Base-by-base conservation (phyloP, 139 green algal species). In the Limnomonas spitsbergensis region DNA sequence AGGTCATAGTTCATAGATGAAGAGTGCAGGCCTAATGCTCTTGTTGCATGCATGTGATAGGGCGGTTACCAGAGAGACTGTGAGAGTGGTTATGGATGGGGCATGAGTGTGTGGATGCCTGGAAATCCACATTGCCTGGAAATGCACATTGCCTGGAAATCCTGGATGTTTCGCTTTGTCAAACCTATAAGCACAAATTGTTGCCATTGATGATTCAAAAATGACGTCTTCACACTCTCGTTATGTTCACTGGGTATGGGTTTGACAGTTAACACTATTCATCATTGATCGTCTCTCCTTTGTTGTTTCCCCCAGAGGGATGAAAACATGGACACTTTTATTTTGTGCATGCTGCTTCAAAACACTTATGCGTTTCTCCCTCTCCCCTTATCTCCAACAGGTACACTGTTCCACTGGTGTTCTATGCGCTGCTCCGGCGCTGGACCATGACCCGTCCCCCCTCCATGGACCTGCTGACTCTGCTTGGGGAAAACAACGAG, bases 341-440 rank as follows among this genome's bases (percentile, higher is more conserved):
- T n/a, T n/a, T n/a, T n/a, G n/a, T n/a, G n/a, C 47, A 61, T 61
- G 14, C 47, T 61, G 14, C 14, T 61, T 14, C 14, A 29, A 20
- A 61, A 29, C 14, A 61, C 14, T 61, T 29, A 14, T 61, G 47
- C 14, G 47, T 20, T 61, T 20, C 47, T 61, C 14, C 47, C 47
- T 29, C 47, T 61, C 47, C 20, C 47, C 14, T 61, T 29, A 14
- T 61, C 47, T 61, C 47, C 14, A 29, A 34, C 66, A 72, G 66
- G 66, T 75, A 78, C 40, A 67, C 71, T 24, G 91, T 96, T 39
- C 93, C 93, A 0, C 84, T 97, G 53, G 92, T 97, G 32, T 97
- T 95, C 83, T 93, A 92, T 75, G 79, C 87, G 3, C 88, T 94
- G 83, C 87, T 91, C 39, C 61, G 83, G 26, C 76, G 88, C 2